Evolutionary conservation across 257 asterid genomes (phyloP).

Genomic region (Przewalskia tangutica): DNA sequence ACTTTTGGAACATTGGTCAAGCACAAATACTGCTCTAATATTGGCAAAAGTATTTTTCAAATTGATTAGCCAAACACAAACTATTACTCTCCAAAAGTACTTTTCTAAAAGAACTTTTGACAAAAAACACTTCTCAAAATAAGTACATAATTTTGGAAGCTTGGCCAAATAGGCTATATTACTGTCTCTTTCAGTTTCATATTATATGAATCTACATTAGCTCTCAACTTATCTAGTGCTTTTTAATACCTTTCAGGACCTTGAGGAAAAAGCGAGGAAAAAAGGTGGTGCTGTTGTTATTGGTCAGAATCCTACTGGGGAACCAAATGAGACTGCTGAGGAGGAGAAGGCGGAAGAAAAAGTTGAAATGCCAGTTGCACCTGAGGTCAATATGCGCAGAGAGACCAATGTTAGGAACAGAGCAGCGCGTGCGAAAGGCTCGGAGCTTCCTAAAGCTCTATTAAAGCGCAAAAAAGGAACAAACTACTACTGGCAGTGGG

Average conservation of each 20-base stretch:
- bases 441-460: conserved; percentile 45
- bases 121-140: too few species aligned
- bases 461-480: conserved; percentile 64
- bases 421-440: conserved; percentile 38
- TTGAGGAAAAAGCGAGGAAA: conserved; percentile 70
- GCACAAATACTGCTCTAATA: too few species aligned
- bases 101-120: too few species aligned
- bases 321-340: conserved; percentile 33
- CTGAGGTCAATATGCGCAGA: conserved; percentile 35
- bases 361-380: conserved; percentile 22
- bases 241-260: conserved; percentile 38
- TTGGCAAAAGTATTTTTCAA: too few species aligned
- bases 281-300: conserved; percentile 33
- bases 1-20: too few species aligned
- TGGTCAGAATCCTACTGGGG: conserved; percentile 27
- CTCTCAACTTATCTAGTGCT: background rate
- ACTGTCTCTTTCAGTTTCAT: background rate
- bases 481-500: conserved; percentile 54
- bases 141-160: too few species aligned
- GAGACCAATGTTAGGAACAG: conserved; percentile 33
- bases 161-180: too few species aligned
- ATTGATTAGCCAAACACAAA: too few species aligned
- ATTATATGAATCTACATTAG: background rate
- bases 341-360: conserved; percentile 45
- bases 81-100: too few species aligned